These are phyloP conservation scores for Cyberlindnera xylosilytica DNA, from an alignment of 805 yeast species.

Conservation along the genomic window DNA sequence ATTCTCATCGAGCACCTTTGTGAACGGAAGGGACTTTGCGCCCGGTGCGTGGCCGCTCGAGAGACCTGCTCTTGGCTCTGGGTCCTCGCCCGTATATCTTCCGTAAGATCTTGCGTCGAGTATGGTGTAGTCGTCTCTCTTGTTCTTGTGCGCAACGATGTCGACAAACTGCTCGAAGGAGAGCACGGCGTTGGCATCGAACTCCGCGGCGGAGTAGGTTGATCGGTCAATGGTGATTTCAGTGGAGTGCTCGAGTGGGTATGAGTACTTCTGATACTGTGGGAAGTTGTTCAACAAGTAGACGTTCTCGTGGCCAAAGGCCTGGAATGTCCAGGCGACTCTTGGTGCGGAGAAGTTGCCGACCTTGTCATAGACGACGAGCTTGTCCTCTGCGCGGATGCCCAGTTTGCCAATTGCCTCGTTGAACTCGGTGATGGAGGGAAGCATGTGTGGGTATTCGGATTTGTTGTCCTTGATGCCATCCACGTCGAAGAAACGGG, in stretches of 20 bases:
- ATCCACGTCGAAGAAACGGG: conserved; percentile 80
- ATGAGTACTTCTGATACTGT: conserved; percentile 44
- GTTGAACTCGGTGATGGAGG: conserved; percentile 55
- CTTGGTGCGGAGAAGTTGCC: conserved; percentile 89
- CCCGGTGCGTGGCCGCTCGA: conserved; percentile 90
- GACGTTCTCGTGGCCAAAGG: conserved; percentile 74
- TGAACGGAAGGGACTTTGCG: conserved; percentile 73
- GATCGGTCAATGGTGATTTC: conserved; percentile 21
- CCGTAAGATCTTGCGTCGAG: conserved; percentile 81
- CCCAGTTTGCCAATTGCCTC: conserved; percentile 54
- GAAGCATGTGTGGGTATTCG: conserved; percentile 89
- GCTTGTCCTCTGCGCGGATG: conserved; percentile 47
- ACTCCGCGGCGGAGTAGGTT: conserved; percentile 34
- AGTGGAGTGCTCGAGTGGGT: conserved; percentile 39
- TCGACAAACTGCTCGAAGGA: conserved; percentile 63
- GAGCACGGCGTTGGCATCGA: conserved; percentile 50
- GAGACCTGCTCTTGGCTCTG: conserved; percentile 88
- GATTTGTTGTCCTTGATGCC: conserved; percentile 55
- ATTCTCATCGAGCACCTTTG: conserved; percentile 50
- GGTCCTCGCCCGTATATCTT: conserved; percentile 73
- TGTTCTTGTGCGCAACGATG: conserved; percentile 47
- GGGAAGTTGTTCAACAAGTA: conserved; percentile 68
- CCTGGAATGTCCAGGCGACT: conserved; percentile 84
- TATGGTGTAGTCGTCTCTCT: conserved; percentile 46
- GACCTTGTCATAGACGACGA: conserved; percentile 80